Evolutionary conservation across 352 stramenopile genomes (phyloP).

Genomic region (Peronospora destructor): DNA sequence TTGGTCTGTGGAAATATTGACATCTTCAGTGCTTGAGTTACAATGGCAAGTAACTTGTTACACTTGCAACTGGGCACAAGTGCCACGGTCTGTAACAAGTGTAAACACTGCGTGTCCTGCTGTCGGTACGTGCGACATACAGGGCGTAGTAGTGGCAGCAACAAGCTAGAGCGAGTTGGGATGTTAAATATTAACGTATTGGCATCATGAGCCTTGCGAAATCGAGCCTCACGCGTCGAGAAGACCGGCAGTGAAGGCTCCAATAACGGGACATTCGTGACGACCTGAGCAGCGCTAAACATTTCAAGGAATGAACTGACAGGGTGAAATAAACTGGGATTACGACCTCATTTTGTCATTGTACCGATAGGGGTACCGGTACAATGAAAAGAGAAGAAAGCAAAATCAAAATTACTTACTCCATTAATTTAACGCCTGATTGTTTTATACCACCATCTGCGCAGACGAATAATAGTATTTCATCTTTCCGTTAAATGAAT

Average conservation of each 20-base stretch:
- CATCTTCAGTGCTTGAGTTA: constrained; percentile 46
- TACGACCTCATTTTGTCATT: too few relatives aligned
- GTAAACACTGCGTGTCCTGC: constrained; percentile 60
- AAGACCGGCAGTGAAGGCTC: constrained; percentile 40
- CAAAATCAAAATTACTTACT: too few relatives aligned
- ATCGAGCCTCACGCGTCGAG: constrained; percentile 38
- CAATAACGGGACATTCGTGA: not conserved
- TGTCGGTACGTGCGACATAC: constrained; percentile 47
- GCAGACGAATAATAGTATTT: too few relatives aligned
- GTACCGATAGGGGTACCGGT: too few relatives aligned
- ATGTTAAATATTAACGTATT: constrained; percentile 54
- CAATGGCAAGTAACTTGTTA: constrained; percentile 42
- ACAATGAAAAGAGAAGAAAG: too few relatives aligned
- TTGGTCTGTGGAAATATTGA: constrained; percentile 27
- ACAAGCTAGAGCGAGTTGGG: constrained; percentile 40
- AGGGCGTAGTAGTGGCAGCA: constrained; percentile 48
- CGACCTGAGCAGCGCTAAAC: constrained; percentile 11
- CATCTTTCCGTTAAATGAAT: too few relatives aligned
- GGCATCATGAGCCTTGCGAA: constrained; percentile 47
- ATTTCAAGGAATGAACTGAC: not conserved
- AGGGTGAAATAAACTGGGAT: not conserved
- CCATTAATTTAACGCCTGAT: too few relatives aligned
- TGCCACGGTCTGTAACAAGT: constrained; percentile 55
- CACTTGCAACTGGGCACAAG: constrained; percentile 54
- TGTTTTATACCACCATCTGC: too few relatives aligned